A percentile compares a stretch with the other conserved stretches of the same genome.
These are phyloP conservation scores for Botrytis cinerea DNA, from an alignment of 2,329 filamentous ascomycete species.

Conservation along the genomic window DNA sequence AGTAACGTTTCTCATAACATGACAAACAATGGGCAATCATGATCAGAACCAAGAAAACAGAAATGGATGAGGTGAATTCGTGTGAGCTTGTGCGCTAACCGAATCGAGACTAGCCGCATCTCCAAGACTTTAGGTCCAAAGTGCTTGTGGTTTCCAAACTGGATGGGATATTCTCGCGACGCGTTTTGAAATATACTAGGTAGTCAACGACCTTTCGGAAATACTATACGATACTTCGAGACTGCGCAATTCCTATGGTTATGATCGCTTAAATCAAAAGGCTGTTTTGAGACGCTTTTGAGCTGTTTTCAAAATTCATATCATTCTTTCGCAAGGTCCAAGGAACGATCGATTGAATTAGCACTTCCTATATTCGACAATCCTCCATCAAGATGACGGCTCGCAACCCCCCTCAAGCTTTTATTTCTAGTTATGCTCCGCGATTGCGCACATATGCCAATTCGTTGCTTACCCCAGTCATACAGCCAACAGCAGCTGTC, in stretches of 20 bases:
- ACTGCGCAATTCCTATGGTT: conserved; percentile 10
- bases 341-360: neutral
- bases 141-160: neutral
- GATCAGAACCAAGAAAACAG: too few species aligned
- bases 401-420: conserved; percentile 69
- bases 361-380: neutral
- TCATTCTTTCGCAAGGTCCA: conserved; percentile 5
- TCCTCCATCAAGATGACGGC: conserved; percentile 34
- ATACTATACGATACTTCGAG: neutral
- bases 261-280: conserved; percentile 6
- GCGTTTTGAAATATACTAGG: conserved; percentile 8
- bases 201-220: neutral
- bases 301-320: conserved; percentile 3
- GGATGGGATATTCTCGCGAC: conserved; percentile 15
- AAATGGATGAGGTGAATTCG: neutral
- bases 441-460: conserved; percentile 89
- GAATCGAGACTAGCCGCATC: neutral
- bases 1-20: neutral
- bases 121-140: neutral
- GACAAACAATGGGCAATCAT: too few species aligned
- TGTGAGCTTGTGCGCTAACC: neutral
- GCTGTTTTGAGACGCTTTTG: neutral
- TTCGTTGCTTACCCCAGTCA: conserved; percentile 82
- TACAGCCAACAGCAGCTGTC: conserved; percentile 68
- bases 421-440: conserved; percentile 88